Percentiles rank a stretch among this genome's conserved stretches.
Conservation (phyloP, 257 asterid species). For the Eucommia ulmoides region DNA sequence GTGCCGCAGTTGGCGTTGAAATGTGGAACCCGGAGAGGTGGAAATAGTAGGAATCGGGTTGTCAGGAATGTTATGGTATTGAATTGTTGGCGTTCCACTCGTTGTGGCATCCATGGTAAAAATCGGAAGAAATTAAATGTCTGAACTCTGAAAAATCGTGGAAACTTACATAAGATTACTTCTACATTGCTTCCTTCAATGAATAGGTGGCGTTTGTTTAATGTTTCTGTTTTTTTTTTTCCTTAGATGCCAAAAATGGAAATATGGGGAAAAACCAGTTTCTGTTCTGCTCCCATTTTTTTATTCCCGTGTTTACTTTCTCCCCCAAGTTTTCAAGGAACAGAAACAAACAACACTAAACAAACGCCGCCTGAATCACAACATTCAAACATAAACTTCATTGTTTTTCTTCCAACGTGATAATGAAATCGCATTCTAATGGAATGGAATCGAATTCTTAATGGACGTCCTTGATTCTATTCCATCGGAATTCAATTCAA, state of each 20-base stretch:
- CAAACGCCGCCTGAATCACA: neutral
- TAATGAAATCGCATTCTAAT: too few species aligned
- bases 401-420: too few species aligned
- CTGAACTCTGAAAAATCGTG: conserved; percentile 11
- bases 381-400: neutral
- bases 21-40: conserved; percentile 32
- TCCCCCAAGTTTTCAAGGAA: too few species aligned
- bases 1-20: conserved; percentile 56
- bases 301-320: too few species aligned
- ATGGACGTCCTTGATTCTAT: too few species aligned
- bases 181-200: conserved; percentile 11
- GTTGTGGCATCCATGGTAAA: conserved; percentile 95
- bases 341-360: too few species aligned
- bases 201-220: neutral
- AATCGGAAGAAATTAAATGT: conserved; percentile 18
- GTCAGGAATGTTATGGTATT: conserved; percentile 57
- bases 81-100: conserved; percentile 66
- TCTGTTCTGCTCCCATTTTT: too few species aligned
- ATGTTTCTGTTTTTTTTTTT: neutral
- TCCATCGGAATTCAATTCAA: too few species aligned
- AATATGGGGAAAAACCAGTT: conserved; percentile 13
- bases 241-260: neutral
- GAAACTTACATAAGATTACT: too few species aligned
- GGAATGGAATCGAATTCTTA: too few species aligned
- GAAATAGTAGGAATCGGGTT: conserved; percentile 44